phyloP scores from a whole-genome alignment of 306 rosid species.

The Quercus bicolor region DNA sequence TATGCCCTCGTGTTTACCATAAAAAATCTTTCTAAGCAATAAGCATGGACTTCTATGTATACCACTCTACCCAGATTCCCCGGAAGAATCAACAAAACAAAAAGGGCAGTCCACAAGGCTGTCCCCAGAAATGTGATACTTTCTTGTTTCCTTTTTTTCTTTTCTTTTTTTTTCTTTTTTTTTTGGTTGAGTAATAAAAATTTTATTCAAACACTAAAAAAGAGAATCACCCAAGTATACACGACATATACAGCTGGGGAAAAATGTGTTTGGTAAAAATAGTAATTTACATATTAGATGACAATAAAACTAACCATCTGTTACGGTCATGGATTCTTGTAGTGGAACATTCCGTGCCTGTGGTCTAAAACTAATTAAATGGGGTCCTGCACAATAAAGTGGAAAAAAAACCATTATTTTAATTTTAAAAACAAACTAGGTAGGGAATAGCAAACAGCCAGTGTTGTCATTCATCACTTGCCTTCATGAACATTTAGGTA shows the following conservation, averaged over 20 bases:
- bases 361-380: constrained; percentile 90
- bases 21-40: neutral
- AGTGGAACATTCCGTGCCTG: constrained; percentile 83
- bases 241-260: too few species aligned
- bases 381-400: constrained; percentile 70
- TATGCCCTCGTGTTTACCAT: neutral
- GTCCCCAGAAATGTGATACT: neutral
- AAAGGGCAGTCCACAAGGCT: constrained; percentile 4
- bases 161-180: too few species aligned
- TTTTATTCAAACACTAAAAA: too few species aligned
- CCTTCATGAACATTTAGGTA: constrained; percentile 99
- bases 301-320: constrained; percentile 70
- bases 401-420: neutral
- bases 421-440: neutral
- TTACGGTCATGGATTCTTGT: constrained; percentile 90
- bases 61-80: neutral
- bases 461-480: constrained; percentile 16
- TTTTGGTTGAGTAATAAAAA: too few species aligned
- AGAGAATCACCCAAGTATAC: too few species aligned
- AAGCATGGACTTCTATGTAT: neutral
- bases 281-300: neutral
- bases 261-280: too few species aligned
- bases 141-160: neutral
- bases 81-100: neutral
- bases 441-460: constrained; percentile 11